A percentile compares a stretch with the other conserved stretches of the same genome.
phyloP scores from a whole-genome alignment of 306 rosid species.

The Nissolia schottii region DNA sequence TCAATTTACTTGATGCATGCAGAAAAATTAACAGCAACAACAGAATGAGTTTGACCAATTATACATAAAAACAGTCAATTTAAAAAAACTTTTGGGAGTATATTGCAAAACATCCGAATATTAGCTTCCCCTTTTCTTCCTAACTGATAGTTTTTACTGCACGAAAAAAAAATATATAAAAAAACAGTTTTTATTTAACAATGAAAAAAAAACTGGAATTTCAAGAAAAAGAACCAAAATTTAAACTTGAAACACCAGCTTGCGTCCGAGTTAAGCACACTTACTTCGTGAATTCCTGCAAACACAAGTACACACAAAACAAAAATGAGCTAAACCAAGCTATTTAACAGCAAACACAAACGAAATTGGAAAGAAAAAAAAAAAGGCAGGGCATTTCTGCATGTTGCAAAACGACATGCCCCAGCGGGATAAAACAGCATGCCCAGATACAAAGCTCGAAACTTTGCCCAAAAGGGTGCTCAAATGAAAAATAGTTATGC shows the following conservation, averaged over 20 bases:
- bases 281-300: conserved; percentile 99
- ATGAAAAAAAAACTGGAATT: background rate
- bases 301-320: conserved; percentile 18
- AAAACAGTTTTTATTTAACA: background rate
- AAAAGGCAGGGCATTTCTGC: background rate
- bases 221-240: background rate
- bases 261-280: conserved; percentile 35
- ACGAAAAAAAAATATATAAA: too few species aligned
- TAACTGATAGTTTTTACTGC: background rate
- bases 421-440: too few species aligned
- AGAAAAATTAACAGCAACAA: background rate
- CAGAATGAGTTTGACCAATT: background rate
- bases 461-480: background rate
- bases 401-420: too few species aligned
- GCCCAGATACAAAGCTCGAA: background rate
- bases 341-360: background rate
- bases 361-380: background rate
- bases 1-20: background rate
- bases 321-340: background rate
- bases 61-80: background rate
- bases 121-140: background rate
- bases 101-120: background rate
- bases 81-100: background rate
- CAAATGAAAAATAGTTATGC: background rate
- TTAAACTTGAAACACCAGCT: background rate